Conservation (phyloP, 2,329 filamentous ascomycete species). For the Mariannaea sp. region DNA sequence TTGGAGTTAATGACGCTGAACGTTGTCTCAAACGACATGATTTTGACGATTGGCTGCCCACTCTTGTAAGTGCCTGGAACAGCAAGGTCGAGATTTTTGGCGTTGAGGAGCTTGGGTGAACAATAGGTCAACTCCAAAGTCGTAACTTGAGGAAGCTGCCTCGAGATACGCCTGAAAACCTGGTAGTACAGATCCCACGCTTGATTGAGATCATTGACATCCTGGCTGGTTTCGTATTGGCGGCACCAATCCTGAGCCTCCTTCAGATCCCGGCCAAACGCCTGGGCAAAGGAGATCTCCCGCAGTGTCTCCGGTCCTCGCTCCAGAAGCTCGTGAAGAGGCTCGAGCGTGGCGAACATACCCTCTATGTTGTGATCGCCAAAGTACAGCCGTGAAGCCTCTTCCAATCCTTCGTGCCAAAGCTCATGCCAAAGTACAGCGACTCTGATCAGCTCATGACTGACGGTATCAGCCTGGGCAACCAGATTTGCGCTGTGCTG, state of each 20-base stretch:
- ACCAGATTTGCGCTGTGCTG: constrained; percentile 92
- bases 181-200: constrained; percentile 99
- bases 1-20: constrained; percentile 95
- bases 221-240: constrained; percentile 85
- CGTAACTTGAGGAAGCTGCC: constrained; percentile 91
- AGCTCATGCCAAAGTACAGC: constrained; percentile 98
- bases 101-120: constrained; percentile 87
- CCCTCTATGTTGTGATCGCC: constrained; percentile 96
- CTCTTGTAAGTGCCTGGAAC: constrained; percentile 95
- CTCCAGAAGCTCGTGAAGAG: constrained; percentile 89
- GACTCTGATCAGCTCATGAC: constrained; percentile 94
- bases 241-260: constrained; percentile 97
- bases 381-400: constrained; percentile 95
- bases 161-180: constrained; percentile 92
- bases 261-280: constrained; percentile 91
- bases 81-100: constrained; percentile 84
- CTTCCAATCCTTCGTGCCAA: constrained; percentile 97
- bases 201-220: constrained; percentile 93
- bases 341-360: constrained; percentile 91
- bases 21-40: constrained; percentile 87
- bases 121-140: constrained; percentile 95
- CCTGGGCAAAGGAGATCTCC: constrained; percentile 96
- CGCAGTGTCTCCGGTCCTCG: constrained; percentile 89
- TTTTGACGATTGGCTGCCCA: constrained; percentile 76
- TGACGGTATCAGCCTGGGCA: constrained; percentile 93